Evolutionary conservation across 2,329 filamentous ascomycete genomes (phyloP), one percentile per base, ranked within the genome.

Genomic region (Stemphylium lycopersici): DNA sequence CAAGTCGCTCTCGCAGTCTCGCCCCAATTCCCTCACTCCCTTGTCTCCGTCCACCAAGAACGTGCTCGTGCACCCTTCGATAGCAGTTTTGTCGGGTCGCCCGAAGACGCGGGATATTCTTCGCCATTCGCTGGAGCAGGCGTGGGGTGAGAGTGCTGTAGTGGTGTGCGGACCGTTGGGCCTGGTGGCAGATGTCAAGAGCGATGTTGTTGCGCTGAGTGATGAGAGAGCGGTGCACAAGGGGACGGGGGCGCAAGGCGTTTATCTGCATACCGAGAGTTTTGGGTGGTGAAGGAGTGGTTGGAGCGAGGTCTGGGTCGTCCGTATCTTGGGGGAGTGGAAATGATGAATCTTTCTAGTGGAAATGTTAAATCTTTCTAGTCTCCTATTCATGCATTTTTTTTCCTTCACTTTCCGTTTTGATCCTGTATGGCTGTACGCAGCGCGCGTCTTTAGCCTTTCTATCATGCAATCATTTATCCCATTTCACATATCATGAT

Each of bases 211-310:
- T 3, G 76, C 67, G 7, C 62, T 88, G 37, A 86, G 84, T 59
- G 85, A 89, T 68, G 86, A 89, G 70, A 77, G 86, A 26, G 86
- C 84, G 3, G 84, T 88, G 38, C 85, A 88, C 62, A 88, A 88
- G 69, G 86, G 86, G 2, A 88, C 83, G 0, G 85, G 85, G 0
- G 86, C 86, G 12, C 85, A 88, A 68, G 86, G 86, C 0, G 82
- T 88, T 24, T 86, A 82, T 67, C 67, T 87, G 29, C 83, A 86
- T 71, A 80, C 80, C 0, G 85, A 87, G 69, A 79, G 77, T 15
- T 87, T 86, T 72, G 52, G 52, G 13, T 55, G 52, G 52, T 55
- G n/a, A 55, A 26, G 2, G 4, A 2, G 20, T 13, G 18, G 1
- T 8, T 13, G 20, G 20, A n/a, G 38, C 5, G 39, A 24, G 39